Conservation (phyloP, 2,329 filamentous ascomycete genomes). For the Aspergillus hiratsukae region DNA sequence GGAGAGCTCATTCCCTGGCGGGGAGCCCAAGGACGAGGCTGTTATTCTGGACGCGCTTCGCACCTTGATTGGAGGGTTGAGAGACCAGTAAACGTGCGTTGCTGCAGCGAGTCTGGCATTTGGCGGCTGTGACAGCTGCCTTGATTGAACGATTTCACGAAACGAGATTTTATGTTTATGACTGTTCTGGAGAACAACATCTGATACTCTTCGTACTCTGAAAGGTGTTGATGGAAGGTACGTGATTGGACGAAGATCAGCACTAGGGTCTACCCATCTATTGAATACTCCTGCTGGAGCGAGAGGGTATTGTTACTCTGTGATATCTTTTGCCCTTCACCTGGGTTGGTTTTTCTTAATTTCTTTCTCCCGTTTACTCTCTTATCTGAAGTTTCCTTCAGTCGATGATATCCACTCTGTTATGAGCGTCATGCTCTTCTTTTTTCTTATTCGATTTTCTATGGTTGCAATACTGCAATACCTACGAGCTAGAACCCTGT, state of each 20-base stretch:
- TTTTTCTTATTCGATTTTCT: conserved; percentile 5
- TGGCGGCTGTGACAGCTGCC: background rate
- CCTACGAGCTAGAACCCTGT: background rate
- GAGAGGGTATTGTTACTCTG: conserved; percentile 4
- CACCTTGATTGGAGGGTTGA: conserved; percentile 38
- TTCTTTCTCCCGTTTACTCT: conserved; percentile 14
- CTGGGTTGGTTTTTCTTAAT: conserved; percentile 3
- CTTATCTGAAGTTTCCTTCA: conserved; percentile 7
- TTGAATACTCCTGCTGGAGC: background rate
- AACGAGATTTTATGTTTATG: conserved; percentile 12
- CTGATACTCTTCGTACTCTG: conserved; percentile 8
- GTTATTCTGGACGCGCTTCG: conserved; percentile 39
- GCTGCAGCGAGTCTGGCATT: background rate
- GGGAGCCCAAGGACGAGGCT: conserved; percentile 41
- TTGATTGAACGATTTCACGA: conserved; percentile 15
- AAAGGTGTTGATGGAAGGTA: conserved; percentile 8
- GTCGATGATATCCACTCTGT: conserved; percentile 23
- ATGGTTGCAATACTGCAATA: background rate
- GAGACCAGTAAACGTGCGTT: conserved; percentile 24
- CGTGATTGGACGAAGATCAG: background rate
- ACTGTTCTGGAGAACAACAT: conserved; percentile 1
- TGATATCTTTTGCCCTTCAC: conserved; percentile 4
- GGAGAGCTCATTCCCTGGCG: conserved; percentile 41
- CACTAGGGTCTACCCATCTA: background rate
- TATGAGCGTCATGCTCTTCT: conserved; percentile 12